Conservation (phyloP, 2,329 filamentous ascomycete species). For the Plectosphaerella sp. region DNA sequence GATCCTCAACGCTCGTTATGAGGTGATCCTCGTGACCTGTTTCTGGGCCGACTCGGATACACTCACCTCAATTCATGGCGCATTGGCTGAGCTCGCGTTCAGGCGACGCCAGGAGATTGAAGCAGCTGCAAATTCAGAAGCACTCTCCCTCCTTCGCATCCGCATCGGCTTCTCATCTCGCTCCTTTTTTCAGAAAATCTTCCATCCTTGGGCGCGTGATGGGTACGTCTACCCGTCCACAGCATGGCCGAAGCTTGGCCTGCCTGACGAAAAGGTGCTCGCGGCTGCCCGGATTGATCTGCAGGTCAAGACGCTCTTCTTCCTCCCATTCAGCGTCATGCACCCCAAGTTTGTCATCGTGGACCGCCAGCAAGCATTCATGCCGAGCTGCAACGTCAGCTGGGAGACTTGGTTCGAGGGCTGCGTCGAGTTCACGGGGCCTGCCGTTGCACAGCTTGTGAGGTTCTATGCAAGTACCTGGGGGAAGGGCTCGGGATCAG, state of each 20-base stretch:
- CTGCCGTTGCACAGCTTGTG: conserved; percentile 56
- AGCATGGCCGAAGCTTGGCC: conserved; percentile 60
- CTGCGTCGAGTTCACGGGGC: conserved; percentile 62
- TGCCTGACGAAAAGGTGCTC: conserved; percentile 51
- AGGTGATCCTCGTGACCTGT: conserved; percentile 74
- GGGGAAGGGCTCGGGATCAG: conserved; percentile 22
- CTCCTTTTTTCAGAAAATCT: conserved; percentile 68
- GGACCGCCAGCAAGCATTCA: conserved; percentile 60
- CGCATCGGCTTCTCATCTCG: conserved; percentile 73
- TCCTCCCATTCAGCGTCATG: conserved; percentile 79
- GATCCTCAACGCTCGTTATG: conserved; percentile 54
- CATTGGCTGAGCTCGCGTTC: conserved; percentile 55
- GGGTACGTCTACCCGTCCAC: conserved; percentile 58
- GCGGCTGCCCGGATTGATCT: conserved; percentile 60
- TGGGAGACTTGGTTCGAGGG: conserved; percentile 89
- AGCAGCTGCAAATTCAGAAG: conserved; percentile 12
- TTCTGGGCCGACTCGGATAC: conserved; percentile 72
- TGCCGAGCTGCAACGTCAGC: conserved; percentile 80
- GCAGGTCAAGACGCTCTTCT: conserved; percentile 71
- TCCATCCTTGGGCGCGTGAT: conserved; percentile 59
- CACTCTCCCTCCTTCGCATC: conserved; percentile 43
- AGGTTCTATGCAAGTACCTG: conserved; percentile 68
- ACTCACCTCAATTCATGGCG: conserved; percentile 49
- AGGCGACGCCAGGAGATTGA: conserved; percentile 30
- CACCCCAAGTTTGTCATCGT: conserved; percentile 79